A percentile compares a stretch with the other conserved stretches of the same genome.
Conservation (phyloP, 305 asterid genomes). For the Fraxinus nigra region DNA sequence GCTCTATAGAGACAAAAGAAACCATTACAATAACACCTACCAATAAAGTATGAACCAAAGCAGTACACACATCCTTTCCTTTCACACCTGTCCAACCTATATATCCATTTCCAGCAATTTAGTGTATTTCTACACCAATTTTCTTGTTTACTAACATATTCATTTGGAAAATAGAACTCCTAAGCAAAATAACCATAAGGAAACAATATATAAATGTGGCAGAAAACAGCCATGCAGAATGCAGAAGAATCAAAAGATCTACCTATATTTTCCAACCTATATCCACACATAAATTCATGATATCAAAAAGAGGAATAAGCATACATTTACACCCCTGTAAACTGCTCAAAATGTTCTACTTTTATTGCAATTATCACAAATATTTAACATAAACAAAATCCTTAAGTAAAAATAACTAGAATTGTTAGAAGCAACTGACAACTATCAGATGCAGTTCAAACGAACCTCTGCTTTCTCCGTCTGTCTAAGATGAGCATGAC, state of each 20-base stretch:
- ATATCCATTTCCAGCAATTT: not conserved
- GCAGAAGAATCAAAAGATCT: not conserved
- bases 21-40: not conserved
- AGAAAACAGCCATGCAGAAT: not conserved
- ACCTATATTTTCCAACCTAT: slow-evolving; percentile 2
- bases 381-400: not conserved
- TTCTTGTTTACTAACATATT: not conserved
- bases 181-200: not conserved
- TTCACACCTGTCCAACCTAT: not conserved
- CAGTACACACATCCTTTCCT: not conserved
- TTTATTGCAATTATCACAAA: not conserved
- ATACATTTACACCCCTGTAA: not conserved
- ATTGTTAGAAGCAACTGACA: not conserved
- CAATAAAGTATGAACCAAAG: not conserved
- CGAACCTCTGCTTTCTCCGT: slow-evolving; percentile 58
- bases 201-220: not conserved
- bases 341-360: not conserved
- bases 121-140: not conserved
- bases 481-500: slow-evolving; percentile 58
- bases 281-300: not conserved
- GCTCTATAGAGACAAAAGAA: not conserved
- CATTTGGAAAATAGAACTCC: not conserved
- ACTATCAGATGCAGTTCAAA: slow-evolving; percentile 9
- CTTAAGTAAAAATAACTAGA: slow-evolving; percentile 11
- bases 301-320: slow-evolving; percentile 4